Percentiles rank a stretch among this genome's conserved stretches.
phyloP scores from a whole-genome alignment of 2,329 filamentous ascomycete species.

The Fusarium multiceps region DNA sequence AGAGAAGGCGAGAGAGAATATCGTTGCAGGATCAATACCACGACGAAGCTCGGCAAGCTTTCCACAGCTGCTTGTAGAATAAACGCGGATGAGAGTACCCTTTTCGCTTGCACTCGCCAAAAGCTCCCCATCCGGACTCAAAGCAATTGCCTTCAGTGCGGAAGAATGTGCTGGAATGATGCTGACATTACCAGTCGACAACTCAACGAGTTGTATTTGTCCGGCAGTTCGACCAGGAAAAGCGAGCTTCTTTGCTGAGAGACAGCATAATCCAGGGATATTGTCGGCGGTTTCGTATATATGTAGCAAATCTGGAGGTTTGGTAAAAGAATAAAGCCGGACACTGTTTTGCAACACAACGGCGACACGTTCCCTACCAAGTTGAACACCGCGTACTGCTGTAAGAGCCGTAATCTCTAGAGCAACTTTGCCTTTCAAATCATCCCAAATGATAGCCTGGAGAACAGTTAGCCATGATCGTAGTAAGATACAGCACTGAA shows the following conservation, averaged over 20 bases:
- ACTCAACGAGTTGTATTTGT: constrained; percentile 88
- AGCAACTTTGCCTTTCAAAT: constrained; percentile 76
- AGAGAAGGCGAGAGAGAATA: constrained; percentile 90
- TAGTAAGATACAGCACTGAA: not conserved
- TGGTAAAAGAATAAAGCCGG: constrained; percentile 82
- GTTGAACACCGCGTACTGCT: constrained; percentile 80
- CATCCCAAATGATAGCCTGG: constrained; percentile 90
- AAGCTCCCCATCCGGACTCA: constrained; percentile 83
- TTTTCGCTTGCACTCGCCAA: constrained; percentile 92
- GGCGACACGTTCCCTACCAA: constrained; percentile 80
- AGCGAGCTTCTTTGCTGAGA: constrained; percentile 78
- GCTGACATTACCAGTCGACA: constrained; percentile 83
- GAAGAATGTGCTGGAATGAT: constrained; percentile 93
- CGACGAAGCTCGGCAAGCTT: constrained; percentile 86
- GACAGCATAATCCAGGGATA: constrained; percentile 79
- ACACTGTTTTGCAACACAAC: constrained; percentile 86
- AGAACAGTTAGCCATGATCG: constrained; percentile 9
- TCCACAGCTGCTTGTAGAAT: constrained; percentile 81
- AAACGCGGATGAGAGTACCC: constrained; percentile 90
- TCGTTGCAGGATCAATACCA: constrained; percentile 86
- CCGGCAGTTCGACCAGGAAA: constrained; percentile 90
- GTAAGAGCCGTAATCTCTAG: constrained; percentile 85
- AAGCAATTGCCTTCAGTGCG: constrained; percentile 78
- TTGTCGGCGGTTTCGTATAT: constrained; percentile 91
- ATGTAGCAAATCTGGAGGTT: constrained; percentile 75